phyloP scores from a whole-genome alignment of 1,139 yeast species.

The Diutina catenulata region DNA sequence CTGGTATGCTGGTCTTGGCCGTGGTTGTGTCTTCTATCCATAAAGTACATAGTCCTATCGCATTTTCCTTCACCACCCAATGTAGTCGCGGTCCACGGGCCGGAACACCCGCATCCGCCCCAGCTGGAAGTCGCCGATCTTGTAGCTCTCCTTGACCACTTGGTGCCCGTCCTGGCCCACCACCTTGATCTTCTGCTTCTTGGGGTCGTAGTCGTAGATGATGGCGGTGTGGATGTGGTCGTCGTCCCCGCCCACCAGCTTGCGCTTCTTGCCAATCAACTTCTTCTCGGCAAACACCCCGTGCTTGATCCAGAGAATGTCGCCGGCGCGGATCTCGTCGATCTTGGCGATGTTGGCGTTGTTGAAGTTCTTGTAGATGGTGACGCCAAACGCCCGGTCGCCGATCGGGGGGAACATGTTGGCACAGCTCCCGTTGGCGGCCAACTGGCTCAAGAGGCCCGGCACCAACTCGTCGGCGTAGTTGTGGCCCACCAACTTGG shows the following conservation, averaged over 20 bases:
- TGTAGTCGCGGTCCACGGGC: slow-evolving; percentile 44
- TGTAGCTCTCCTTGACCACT: slow-evolving; percentile 51
- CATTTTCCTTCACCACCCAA: slow-evolving; percentile 36
- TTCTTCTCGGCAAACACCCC: slow-evolving; percentile 66
- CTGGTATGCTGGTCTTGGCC: neutral
- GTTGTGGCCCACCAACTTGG: slow-evolving; percentile 24
- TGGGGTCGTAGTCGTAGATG: slow-evolving; percentile 61
- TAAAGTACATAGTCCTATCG: neutral
- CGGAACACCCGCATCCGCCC: slow-evolving; percentile 79
- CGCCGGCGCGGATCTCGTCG: slow-evolving; percentile 74
- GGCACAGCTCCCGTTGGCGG: slow-evolving; percentile 5
- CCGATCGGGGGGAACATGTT: slow-evolving; percentile 41
- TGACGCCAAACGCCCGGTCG: slow-evolving; percentile 57
- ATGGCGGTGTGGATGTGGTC: slow-evolving; percentile 19
- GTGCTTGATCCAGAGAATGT: slow-evolving; percentile 60
- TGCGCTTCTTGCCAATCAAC: slow-evolving; percentile 23
- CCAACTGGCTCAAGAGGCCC: slow-evolving; percentile 7
- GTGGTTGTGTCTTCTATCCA: neutral
- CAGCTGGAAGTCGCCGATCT: slow-evolving; percentile 57
- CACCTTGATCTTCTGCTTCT: slow-evolving; percentile 68
- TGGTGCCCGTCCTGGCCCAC: slow-evolving; percentile 49
- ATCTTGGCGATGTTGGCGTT: slow-evolving; percentile 43
- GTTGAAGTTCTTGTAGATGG: slow-evolving; percentile 44
- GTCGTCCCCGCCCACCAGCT: slow-evolving; percentile 31
- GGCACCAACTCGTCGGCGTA: slow-evolving; percentile 12